Conservation (phyloP, 2,329 filamentous ascomycete species). For the Ophidiomyces ophidiicola region DNA sequence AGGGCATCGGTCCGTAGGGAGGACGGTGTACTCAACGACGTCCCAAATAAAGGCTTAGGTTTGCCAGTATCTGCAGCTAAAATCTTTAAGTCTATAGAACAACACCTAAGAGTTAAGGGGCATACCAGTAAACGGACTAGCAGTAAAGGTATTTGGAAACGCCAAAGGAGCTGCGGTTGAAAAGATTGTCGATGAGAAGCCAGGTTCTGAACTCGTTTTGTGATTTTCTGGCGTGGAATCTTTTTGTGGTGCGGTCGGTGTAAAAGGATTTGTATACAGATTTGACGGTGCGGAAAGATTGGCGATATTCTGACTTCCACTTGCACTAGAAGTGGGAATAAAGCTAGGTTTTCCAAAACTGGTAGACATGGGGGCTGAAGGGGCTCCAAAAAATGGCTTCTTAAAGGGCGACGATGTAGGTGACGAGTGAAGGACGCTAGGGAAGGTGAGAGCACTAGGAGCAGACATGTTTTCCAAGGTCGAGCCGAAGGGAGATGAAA, state of each 20-base stretch:
- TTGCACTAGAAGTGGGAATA: neutral
- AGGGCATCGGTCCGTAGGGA: neutral
- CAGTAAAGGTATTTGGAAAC: too few relatives aligned
- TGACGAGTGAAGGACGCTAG: neutral
- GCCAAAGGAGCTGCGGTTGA: too few relatives aligned
- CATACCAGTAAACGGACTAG: neutral
- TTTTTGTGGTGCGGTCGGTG: neutral
- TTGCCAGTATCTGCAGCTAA: neutral
- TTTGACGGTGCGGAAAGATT: neutral
- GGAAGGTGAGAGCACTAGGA: neutral
- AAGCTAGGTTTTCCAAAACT: conserved; percentile 10
- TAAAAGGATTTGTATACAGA: neutral
- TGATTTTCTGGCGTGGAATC: too few relatives aligned
- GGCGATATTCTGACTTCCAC: neutral
- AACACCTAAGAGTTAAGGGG: too few relatives aligned
- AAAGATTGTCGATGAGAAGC: too few relatives aligned
- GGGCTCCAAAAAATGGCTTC: neutral
- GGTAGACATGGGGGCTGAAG: neutral
- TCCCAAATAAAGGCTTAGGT: conserved; percentile 1
- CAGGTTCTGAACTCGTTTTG: too few relatives aligned
- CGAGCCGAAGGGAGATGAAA: conserved; percentile 7
- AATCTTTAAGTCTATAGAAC: neutral
- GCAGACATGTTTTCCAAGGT: conserved; percentile 2
- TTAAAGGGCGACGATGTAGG: neutral
- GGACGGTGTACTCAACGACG: neutral